Evolutionary conservation across 2,329 filamentous ascomycete species (phyloP).

Genomic region (Dactylellina sp.): DNA sequence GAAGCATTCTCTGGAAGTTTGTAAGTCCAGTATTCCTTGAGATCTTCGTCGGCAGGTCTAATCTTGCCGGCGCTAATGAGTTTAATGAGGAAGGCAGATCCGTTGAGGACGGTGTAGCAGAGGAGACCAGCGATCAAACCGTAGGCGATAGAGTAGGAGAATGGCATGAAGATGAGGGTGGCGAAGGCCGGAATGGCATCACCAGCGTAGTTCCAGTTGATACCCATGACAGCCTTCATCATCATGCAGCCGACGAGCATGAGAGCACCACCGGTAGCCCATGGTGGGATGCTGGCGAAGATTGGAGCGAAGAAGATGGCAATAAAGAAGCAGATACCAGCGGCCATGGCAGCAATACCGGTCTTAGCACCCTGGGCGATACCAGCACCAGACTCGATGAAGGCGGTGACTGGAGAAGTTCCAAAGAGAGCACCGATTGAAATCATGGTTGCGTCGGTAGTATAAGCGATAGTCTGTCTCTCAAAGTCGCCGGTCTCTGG

Average conservation of each 20-base stretch:
- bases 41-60: slow-evolving; percentile 78
- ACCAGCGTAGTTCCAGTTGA: slow-evolving; percentile 86
- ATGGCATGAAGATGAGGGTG: slow-evolving; percentile 86
- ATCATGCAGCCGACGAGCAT: slow-evolving; percentile 90
- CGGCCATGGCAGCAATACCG: slow-evolving; percentile 81
- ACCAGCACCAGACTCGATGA: slow-evolving; percentile 88
- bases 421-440: slow-evolving; percentile 84
- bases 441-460: slow-evolving; percentile 82
- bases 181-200: slow-evolving; percentile 87
- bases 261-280: slow-evolving; percentile 89
- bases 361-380: slow-evolving; percentile 89
- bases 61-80: slow-evolving; percentile 76
- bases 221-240: slow-evolving; percentile 80
- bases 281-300: slow-evolving; percentile 87
- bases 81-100: slow-evolving; percentile 75
- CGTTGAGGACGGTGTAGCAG: slow-evolving; percentile 81
- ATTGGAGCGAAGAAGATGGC: slow-evolving; percentile 90
- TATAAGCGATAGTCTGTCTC: slow-evolving; percentile 83
- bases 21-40: slow-evolving; percentile 85
- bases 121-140: slow-evolving; percentile 84
- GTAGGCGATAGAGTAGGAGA: slow-evolving; percentile 88
- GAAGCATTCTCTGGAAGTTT: slow-evolving; percentile 79
- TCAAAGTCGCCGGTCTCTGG: slow-evolving; percentile 83
- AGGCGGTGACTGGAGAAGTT: slow-evolving; percentile 83
- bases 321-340: slow-evolving; percentile 86